Evolutionary conservation across 2,329 filamentous ascomycete species (phyloP), one percentile per base, ranked within the genome.

Genomic region (Chlorencoelia australis): DNA sequence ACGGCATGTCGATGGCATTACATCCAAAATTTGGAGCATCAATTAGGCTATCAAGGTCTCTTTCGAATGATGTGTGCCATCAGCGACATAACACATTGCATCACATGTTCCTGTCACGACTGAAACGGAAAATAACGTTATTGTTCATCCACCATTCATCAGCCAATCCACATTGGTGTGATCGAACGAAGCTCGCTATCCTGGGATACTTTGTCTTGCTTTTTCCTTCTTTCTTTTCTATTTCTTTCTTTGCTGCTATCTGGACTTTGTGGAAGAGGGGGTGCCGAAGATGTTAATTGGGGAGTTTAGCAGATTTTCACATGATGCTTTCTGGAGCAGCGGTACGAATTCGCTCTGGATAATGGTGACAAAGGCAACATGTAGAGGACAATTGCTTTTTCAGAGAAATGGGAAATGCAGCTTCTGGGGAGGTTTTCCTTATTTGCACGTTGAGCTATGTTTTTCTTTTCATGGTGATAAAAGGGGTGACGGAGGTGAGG

Each of bases 1-100:
- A 57, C 53, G 55, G 54, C 54, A 53, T 39, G 52, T 44, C 54
- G 53, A 56, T 56, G 52, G 46, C 46, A 54, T 47, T 24, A 50
- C 45, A 51, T 52, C 42, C 40, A 46, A 35, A 33, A 31, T 42
- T 48, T 46, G 43, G 41, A 50, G 37, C 41, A 46, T 40, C 18
- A 43, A 43, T n/a, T n/a, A n/a, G n/a, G n/a, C n/a, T n/a, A n/a
- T n/a, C n/a, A n/a, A n/a, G n/a, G 48, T 40, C 41, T 43, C 49
- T 40, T 37, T 32, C 30, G 11, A 39, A 45, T 46, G 41, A 35
- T 40, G 43, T 31, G 29, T 32, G 30, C 31, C 27, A 21, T 36
- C 24, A 44, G 34, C 36, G 43, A 27, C 33, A 36, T 37, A 48
- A 42, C 44, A 44, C 40, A 45, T 39, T 25, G 41, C 40, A 39